Percentiles rank a stretch among this genome's conserved stretches.
Conservation (phyloP, 805 yeast species). For the Candida michaelii region DNA sequence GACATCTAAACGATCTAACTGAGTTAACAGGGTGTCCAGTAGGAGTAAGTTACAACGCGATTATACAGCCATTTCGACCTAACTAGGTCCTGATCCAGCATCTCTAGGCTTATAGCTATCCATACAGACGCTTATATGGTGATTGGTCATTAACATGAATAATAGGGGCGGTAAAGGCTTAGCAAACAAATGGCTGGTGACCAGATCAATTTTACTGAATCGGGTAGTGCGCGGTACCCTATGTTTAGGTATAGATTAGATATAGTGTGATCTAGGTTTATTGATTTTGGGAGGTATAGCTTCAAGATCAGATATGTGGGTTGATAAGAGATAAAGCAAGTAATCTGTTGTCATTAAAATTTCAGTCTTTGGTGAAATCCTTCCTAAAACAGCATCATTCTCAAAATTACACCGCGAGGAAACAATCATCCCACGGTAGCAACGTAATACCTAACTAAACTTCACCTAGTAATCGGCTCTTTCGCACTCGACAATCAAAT, state of each 20-base stretch:
- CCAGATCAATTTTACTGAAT: conserved; percentile 4
- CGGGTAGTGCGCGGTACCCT: conserved; percentile 3
- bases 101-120: too few relatives aligned
- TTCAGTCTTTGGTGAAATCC: too few relatives aligned
- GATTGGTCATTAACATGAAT: not conserved
- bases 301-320: too few relatives aligned
- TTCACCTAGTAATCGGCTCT: conserved; percentile 4
- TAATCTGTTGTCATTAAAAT: too few relatives aligned
- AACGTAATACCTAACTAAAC: not conserved
- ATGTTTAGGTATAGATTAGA: not conserved
- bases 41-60: not conserved
- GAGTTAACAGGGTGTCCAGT: not conserved
- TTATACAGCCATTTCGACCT: not conserved
- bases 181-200: conserved; percentile 8
- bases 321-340: too few relatives aligned
- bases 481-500: conserved; percentile 7
- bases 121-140: too few relatives aligned
- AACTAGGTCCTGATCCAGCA: not conserved
- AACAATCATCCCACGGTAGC: conserved; percentile 1
- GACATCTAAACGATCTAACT: not conserved
- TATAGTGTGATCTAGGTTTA: too few relatives aligned
- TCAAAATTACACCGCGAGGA: not conserved
- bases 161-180: conserved; percentile 5
- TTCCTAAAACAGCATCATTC: not conserved
- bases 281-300: too few relatives aligned